Evolutionary conservation across 306 rosid species (phyloP).

Genomic region (Castanea sativa): DNA sequence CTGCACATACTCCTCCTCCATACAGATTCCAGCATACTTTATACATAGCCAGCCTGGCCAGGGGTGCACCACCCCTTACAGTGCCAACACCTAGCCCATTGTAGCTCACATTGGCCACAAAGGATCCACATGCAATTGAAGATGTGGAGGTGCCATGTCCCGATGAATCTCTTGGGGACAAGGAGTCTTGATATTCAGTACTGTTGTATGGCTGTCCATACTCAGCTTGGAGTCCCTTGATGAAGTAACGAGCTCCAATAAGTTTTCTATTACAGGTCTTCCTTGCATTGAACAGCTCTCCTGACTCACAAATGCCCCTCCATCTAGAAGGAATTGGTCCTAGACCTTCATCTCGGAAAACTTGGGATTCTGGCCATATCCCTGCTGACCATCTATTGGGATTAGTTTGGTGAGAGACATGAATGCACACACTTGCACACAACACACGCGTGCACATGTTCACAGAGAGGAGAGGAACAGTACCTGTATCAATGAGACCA

Average conservation of each 20-base stretch:
- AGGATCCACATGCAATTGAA: constrained; percentile 41
- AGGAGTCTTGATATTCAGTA: constrained; percentile 17
- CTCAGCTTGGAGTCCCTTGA: constrained; percentile 39
- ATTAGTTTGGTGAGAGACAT: constrained; percentile 2
- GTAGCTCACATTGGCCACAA: constrained; percentile 35
- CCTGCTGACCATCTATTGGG: constrained; percentile 26
- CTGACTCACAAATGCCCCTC: constrained; percentile 46
- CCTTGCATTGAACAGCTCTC: constrained; percentile 34
- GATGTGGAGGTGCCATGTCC: constrained; percentile 57
- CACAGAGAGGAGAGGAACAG: background rate
- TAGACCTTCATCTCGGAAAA: constrained; percentile 40
- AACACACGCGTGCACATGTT: background rate
- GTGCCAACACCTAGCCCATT: constrained; percentile 42
- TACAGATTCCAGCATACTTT: constrained; percentile 49
- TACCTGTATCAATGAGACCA: constrained; percentile 53
- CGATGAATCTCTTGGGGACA: constrained; percentile 36
- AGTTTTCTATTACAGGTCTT: constrained; percentile 48
- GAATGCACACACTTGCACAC: background rate
- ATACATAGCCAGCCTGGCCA: constrained; percentile 43
- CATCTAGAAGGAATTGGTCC: constrained; percentile 48
- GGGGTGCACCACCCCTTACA: constrained; percentile 51
- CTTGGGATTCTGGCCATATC: constrained; percentile 56
- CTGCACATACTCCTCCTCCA: constrained; percentile 31
- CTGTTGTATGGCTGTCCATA: constrained; percentile 33
- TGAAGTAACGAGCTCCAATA: constrained; percentile 55